Base-by-base conservation (phyloP, 2,329 filamentous ascomycete genomes). In the Scopulariopsis brevicaulis region DNA sequence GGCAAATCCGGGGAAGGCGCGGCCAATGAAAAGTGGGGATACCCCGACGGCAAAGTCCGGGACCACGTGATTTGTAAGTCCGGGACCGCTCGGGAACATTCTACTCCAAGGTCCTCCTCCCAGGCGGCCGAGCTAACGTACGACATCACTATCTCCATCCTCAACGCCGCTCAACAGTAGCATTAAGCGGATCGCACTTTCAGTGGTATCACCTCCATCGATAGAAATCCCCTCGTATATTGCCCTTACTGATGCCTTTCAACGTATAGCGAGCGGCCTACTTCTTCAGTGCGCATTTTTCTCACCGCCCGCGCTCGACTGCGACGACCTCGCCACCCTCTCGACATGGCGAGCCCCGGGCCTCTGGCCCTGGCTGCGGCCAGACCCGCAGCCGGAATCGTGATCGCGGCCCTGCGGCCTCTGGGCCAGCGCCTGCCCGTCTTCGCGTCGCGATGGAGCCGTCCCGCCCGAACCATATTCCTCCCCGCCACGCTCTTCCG, bases 401-500 rank as follows among this genome's bases (percentile, higher is more conserved):
- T 32, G 12, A 52, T 22, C n/a, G 32, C 48, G 8, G 22, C 50
- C n/a, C 46, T 53, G 22, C 48, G 55, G 20, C 48, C 55, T 18
- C 48, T 57, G 24, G 55, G 25, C 18, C 55, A 52, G 24, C 28
- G 55, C n/a, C 55, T 57, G 14, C 55, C 55, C 1, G 28, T 57
- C 14, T 40, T 37, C 32, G 20, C 37, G 18, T 48, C 55, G n/a
- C 48, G 28, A 37, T 53, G 25, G 55, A 37, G 22, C 35, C 32
- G 37, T 18, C 28, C 55, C 46, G 28, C 55, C 25, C 55, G 55
- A 25, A 40, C 55, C 46, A 18, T 57, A 28, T 52, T 22, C 55
- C 11, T 46, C 43, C 28, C 63, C 64, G 63, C 64, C 65, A 65
- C 69, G 67, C 65, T 66, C 57, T 62, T 63, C 64, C 48, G 37